Evolutionary conservation across 2,329 filamentous ascomycete species (phyloP).

Genomic region (Trichoderma citrinoviride): DNA sequence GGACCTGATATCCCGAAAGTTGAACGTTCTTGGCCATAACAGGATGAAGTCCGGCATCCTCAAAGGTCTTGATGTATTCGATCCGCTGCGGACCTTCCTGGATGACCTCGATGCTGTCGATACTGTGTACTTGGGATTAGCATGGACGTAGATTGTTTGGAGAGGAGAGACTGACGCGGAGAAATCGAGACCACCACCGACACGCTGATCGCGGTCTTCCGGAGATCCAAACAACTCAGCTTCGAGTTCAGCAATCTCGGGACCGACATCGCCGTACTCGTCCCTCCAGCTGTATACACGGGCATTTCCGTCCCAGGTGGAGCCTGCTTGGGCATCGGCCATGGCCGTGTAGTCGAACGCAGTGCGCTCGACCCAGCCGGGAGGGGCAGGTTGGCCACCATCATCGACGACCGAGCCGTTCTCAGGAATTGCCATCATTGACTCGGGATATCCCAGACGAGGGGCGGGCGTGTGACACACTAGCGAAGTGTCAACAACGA

Average conservation of each 20-base stretch:
- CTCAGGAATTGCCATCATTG: not conserved
- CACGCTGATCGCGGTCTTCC: conserved; percentile 45
- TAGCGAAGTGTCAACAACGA: not conserved
- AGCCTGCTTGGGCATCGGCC: conserved; percentile 20
- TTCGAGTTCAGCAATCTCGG: conserved; percentile 68
- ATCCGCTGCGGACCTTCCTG: conserved; percentile 58
- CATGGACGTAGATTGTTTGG: not conserved
- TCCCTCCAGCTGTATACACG: conserved; percentile 78
- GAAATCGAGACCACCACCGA: conserved; percentile 63
- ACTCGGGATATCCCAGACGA: not conserved
- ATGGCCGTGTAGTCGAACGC: conserved; percentile 49
- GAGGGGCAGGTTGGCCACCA: not conserved
- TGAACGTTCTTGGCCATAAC: conserved; percentile 74
- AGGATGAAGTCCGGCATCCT: conserved; percentile 80
- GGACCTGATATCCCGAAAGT: conserved; percentile 65
- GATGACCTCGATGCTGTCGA: conserved; percentile 52
- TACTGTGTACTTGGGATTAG: conserved; percentile 41
- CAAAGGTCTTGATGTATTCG: conserved; percentile 57
- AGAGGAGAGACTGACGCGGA: conserved; percentile 49
- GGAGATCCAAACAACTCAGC: conserved; percentile 67
- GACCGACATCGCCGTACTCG: conserved; percentile 82
- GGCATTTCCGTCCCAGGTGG: conserved; percentile 54
- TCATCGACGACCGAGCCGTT: conserved; percentile 20
- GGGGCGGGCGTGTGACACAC: too few species aligned
- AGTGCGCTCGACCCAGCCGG: conserved; percentile 47